Base-by-base conservation (phyloP, 768 basidiomycete species). In the Termitomyces bulborhizus region DNA sequence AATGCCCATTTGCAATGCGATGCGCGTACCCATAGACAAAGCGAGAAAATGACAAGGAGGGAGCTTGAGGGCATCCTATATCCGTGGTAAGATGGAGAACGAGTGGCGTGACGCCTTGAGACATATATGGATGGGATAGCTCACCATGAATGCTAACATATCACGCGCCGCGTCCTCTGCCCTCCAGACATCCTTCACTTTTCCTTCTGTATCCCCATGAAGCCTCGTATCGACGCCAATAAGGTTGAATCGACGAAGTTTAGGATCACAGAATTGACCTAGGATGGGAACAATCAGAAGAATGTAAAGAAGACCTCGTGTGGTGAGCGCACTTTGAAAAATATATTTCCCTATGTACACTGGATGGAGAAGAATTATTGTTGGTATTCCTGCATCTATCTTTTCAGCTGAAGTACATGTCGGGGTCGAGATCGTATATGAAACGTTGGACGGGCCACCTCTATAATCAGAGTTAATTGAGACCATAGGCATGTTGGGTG, bases 1-100 rank as follows among this genome's bases (percentile, higher is more conserved):
- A 6, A 73, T 63, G 13, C 71, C 69, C 37, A 68, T 55, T 55
- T 73, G 65, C 21, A 74, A 43, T 18, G 72, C 68, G 4, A 69
- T 63, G 52, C 65, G 69, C 0, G 72, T 59, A 6, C 74, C 74
- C 65, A 71, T 64, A 0, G 73, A 73, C 18, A 74, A 32, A 4
- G 70, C 74, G 18, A 71, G 58, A n/a, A 74, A 55, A 60, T 74
- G 73, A 51, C 73, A 76, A 2, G 70, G 62, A 5, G 71, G 71
- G 34, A 76, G 57, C 29, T 63, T 49, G 8, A 76, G 56, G 6
- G 71, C 71, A 34, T 73, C 66, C 74, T 76, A 52, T 4, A 4
- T 39, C 31, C 29, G 31, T n/a, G 11, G 13, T 32, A 48, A 9
- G 27, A 37, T n/a, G 8, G 4, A 29, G 29, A 42, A 18, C 24